Evolutionary conservation across 208 protist genomes (phyloP), one percentile per base, ranked within the genome.

Genomic region (Trypanosoma cruzi): DNA sequence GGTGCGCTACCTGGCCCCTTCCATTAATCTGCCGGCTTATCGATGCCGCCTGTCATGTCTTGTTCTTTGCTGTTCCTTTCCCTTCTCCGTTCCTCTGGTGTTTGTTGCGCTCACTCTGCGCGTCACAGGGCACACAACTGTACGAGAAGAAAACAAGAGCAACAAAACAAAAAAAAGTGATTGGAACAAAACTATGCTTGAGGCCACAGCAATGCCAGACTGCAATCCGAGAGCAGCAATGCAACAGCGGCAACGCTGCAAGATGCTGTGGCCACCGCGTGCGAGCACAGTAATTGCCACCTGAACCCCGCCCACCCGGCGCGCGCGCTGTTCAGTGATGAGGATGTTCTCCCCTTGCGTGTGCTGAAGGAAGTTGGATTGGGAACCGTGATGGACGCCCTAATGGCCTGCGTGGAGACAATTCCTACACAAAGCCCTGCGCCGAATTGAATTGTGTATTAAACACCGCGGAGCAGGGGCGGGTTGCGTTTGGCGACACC

Each of bases 381-480:
- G 22, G 69, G 73, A 26, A 73, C 68, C 3, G 84, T 94, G 54
- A 77, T 75, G 66, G 81, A 86, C 44, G 73, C 67, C n/a, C 67
- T 96, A 0, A 58, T 71, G 53, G 80, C 70, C 2, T 50, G 65
- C 26, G 69, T 88, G 6, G 73, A 85, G 14, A 68, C 75, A 8
- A 68, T 92, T 18, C 88, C 90, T 0, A 80, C 63, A 52, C 90
- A 96, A 69, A 69, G 60, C 0, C 88, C 90, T 1, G 73, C 88
- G 0, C 90, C 90, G 16, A 69, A n/a, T 87, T 94, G 86, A 76
- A 79, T 60, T 69, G 81, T 28, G 73, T 93, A 29, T 67, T 96
- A 29, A 96, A 94, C 73, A 91, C 77, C 18, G 87, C 88, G 16
- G 88, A 96, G 79, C 87, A 94, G 70, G 68, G 88, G 57, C 85